Percentiles rank a stretch among this genome's conserved stretches.
Conservation (phyloP, 768 basidiomycete genomes). For the Mycena venus region DNA sequence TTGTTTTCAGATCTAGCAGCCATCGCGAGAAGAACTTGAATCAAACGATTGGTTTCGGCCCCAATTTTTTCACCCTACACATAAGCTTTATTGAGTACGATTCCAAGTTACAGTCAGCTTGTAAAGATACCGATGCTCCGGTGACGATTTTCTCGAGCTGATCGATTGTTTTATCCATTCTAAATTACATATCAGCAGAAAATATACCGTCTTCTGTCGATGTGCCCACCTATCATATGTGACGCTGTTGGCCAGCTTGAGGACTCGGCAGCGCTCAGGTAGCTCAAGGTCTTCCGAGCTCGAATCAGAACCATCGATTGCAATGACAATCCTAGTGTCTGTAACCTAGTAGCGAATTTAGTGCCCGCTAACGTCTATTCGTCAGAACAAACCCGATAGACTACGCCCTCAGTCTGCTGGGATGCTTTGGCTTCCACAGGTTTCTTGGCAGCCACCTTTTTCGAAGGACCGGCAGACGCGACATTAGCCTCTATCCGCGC, state of each 20-base stretch:
- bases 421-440: conserved; percentile 54
- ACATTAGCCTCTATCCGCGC: conserved; percentile 86
- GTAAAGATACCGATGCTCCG: conserved; percentile 29
- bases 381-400: conserved; percentile 75
- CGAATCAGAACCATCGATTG: conserved; percentile 75
- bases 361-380: background rate
- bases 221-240: conserved; percentile 96
- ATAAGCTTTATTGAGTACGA: conserved; percentile 21
- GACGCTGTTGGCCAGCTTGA: conserved; percentile 93
- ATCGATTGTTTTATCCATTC: conserved; percentile 90
- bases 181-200: conserved; percentile 43
- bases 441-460: conserved; percentile 62
- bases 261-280: conserved; percentile 85
- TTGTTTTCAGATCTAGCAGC: conserved; percentile 57
- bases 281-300: conserved; percentile 78
- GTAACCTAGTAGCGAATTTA: conserved; percentile 66
- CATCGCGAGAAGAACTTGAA: conserved; percentile 81
- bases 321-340: conserved; percentile 85
- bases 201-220: conserved; percentile 1
- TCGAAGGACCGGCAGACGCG: conserved; percentile 49
- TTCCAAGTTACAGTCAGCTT: background rate
- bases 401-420: conserved; percentile 79
- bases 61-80: conserved; percentile 56
- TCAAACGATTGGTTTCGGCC: conserved; percentile 63
- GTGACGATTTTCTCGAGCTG: conserved; percentile 65